A percentile compares a stretch with the other conserved stretches of the same genome.
phyloP scores from a whole-genome alignment of 75 land plant genomes.

The Pinus taeda region DNA sequence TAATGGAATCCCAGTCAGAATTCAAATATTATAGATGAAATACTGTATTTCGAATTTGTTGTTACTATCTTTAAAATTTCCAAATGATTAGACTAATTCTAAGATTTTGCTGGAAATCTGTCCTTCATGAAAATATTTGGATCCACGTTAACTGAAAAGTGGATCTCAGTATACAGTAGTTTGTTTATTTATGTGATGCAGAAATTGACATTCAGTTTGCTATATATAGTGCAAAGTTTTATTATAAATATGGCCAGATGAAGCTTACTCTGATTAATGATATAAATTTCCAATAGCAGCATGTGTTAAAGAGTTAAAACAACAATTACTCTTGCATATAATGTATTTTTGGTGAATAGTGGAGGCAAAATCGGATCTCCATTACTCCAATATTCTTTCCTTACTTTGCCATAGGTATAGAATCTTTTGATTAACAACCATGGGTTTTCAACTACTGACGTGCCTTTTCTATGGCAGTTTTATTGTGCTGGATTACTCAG shows the following conservation, averaged over 20 bases:
- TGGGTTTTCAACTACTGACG: neutral
- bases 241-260: neutral
- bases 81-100: neutral
- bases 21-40: no score
- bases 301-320: neutral
- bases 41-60: neutral
- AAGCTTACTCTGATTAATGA: neutral
- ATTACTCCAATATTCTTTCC: neutral
- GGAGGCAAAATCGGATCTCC: neutral
- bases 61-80: neutral
- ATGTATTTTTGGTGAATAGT: neutral
- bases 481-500: slow-evolving; percentile 91
- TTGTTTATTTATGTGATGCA: neutral
- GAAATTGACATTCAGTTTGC: neutral
- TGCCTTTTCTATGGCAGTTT: slow-evolving; percentile 47
- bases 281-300: neutral
- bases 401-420: neutral
- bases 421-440: neutral
- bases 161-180: neutral
- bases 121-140: neutral
- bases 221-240: neutral
- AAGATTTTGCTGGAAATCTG: neutral
- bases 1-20: no score
- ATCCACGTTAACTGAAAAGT: neutral
- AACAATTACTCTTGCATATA: neutral